These are phyloP conservation scores for Epichloe gansuensis DNA, from an alignment of 2,329 filamentous ascomycete genomes.

Conservation along the genomic window DNA sequence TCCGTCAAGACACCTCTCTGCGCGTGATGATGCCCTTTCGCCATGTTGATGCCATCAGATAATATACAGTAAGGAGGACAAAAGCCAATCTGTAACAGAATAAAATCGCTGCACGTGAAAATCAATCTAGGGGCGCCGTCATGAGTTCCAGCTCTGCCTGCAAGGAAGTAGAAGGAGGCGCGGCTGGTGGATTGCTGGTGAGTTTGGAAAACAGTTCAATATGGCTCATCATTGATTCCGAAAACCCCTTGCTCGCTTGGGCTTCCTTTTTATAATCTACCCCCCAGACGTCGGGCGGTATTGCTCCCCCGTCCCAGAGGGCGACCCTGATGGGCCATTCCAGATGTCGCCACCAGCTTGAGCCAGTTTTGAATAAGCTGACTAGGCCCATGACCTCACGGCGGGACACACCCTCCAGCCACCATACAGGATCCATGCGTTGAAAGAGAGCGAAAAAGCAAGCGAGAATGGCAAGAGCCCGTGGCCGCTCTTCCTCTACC, in stretches of 20 bases:
- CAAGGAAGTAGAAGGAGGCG: slow-evolving; percentile 15
- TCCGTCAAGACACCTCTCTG: not conserved
- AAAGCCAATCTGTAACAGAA: not conserved
- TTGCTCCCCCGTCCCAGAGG: slow-evolving; percentile 38
- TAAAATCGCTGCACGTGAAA: not conserved
- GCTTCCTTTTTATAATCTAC: slow-evolving; percentile 33
- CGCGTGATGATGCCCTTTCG: not conserved
- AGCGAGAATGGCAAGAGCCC: slow-evolving; percentile 49
- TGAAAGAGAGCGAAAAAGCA: slow-evolving; percentile 56
- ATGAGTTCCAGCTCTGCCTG: slow-evolving; percentile 20
- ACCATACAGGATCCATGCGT: slow-evolving; percentile 51
- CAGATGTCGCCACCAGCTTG: slow-evolving; percentile 47
- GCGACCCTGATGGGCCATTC: slow-evolving; percentile 49
- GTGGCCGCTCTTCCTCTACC: slow-evolving; percentile 44
- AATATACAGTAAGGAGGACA: too few relatives aligned
- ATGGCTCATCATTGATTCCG: slow-evolving; percentile 25
- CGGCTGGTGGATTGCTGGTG: slow-evolving; percentile 17
- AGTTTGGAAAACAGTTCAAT: slow-evolving; percentile 28
- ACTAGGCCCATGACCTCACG: slow-evolving; percentile 53
- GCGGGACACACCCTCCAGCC: slow-evolving; percentile 53
- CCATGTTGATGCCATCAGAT: not conserved
- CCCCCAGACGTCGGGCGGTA: slow-evolving; percentile 46
- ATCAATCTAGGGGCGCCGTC: slow-evolving; percentile 21
- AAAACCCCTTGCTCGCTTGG: slow-evolving; percentile 21
- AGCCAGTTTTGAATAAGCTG: slow-evolving; percentile 43